Percentiles rank a stretch among this genome's conserved stretches.
phyloP scores from a whole-genome alignment of 1,139 yeast species.

The Zygosaccharomyces pseudobailii region DNA sequence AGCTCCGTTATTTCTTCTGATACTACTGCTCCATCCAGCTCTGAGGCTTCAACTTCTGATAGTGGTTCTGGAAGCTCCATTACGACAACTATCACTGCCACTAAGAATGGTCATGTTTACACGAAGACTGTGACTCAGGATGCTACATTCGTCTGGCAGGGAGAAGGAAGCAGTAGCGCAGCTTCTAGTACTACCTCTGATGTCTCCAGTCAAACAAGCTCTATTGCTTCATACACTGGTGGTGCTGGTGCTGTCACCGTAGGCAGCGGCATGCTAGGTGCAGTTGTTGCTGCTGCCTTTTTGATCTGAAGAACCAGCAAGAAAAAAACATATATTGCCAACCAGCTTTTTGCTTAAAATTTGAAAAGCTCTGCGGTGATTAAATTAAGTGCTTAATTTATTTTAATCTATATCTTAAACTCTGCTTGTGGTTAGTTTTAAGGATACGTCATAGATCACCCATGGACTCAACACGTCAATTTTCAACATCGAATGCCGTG shows the following conservation, averaged over 20 bases:
- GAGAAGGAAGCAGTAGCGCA: conserved; percentile 1
- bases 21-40: background rate
- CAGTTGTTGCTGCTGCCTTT: background rate
- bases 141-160: conserved; percentile 6
- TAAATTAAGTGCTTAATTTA: no score
- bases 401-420: no score
- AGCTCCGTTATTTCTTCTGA: background rate
- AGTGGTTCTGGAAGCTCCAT: background rate
- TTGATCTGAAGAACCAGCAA: background rate
- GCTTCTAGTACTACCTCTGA: no score
- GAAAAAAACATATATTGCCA: no score
- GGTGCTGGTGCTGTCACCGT: background rate
- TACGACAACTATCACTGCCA: conserved; percentile 5
- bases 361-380: no score
- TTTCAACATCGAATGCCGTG: no score
- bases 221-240: background rate
- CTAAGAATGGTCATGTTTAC: conserved; percentile 8
- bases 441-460: no score
- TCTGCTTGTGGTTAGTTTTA: no score
- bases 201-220: background rate
- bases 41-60: conserved; percentile 6
- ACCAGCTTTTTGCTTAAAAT: no score
- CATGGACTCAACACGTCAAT: no score
- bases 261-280: background rate
- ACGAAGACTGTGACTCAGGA: conserved; percentile 8